phyloP scores from a whole-genome alignment of 441 rosid species.

The Aleurites moluccanus region DNA sequence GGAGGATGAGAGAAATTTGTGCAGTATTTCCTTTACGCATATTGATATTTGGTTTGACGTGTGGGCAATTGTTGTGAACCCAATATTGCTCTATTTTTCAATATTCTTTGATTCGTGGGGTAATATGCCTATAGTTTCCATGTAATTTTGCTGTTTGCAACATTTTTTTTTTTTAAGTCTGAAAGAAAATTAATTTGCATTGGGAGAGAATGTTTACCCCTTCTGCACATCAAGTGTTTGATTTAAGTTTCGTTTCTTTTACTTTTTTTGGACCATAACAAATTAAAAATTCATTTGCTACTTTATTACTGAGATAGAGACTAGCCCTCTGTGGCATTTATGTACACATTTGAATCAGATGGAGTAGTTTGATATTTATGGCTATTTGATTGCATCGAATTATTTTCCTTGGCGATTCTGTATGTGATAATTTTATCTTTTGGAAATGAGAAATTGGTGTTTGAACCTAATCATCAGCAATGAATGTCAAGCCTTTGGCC shows the following conservation, averaged over 20 bases:
- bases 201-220: neutral
- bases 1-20: slow-evolving; percentile 20
- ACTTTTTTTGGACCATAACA: neutral
- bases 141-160: slow-evolving; percentile 28
- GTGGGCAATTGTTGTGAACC: slow-evolving; percentile 14
- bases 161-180: slow-evolving; percentile 16
- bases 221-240: neutral
- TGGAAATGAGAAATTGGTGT: neutral
- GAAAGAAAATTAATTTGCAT: slow-evolving; percentile 20
- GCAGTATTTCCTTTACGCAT: slow-evolving; percentile 12
- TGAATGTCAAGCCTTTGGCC: neutral
- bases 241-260: neutral
- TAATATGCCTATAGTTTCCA: slow-evolving; percentile 16
- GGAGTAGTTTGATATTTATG: neutral
- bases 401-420: too few species aligned
- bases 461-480: neutral
- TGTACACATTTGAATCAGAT: too few species aligned
- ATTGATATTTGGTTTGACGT: slow-evolving; percentile 26
- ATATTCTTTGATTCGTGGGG: slow-evolving; percentile 39
- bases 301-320: neutral
- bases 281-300: neutral
- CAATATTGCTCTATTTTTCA: neutral
- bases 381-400: neutral
- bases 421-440: too few species aligned
- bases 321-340: neutral